phyloP scores from a whole-genome alignment of 345 rosid genomes.

The Eucalyptus tenuipes region DNA sequence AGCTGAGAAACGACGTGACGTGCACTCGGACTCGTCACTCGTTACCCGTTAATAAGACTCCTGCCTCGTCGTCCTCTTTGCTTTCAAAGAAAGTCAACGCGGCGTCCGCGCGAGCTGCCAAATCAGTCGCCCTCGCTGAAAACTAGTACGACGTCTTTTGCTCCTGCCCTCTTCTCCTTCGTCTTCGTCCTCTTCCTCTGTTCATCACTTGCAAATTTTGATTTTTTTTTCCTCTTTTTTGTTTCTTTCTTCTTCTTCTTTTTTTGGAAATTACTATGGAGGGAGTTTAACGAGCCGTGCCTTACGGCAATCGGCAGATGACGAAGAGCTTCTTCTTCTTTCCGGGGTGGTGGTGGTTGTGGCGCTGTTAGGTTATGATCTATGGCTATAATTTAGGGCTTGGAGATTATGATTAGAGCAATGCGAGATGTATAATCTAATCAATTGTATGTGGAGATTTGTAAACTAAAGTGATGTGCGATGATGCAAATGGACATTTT shows the following conservation, averaged over 20 bases:
- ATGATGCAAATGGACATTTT: not conserved
- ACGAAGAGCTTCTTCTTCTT: not conserved
- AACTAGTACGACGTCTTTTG: not conserved
- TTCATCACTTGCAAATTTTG: not conserved
- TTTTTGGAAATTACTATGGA: not conserved
- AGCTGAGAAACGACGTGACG: not conserved
- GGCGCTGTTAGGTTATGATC: not conserved
- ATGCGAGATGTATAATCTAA: not conserved
- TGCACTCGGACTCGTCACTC: not conserved
- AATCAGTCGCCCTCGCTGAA: not conserved
- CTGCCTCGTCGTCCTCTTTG: not conserved
- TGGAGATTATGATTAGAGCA: not conserved
- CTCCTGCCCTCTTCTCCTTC: not conserved
- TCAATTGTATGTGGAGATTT: not conserved
- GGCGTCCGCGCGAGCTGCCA: not conserved
- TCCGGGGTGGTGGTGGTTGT: not conserved
- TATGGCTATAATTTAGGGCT: not conserved
- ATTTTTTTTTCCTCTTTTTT: not conserved
- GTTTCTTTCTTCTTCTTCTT: accelerated
- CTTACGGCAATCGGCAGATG: not conserved
- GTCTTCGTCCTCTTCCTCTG: not conserved
- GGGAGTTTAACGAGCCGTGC: not conserved
- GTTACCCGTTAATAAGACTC: not conserved
- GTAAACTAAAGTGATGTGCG: not conserved
- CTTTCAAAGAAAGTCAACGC: not conserved